Evolutionary conservation across 257 asterid species (phyloP).

Genomic region (Solanum verrucosum): DNA sequence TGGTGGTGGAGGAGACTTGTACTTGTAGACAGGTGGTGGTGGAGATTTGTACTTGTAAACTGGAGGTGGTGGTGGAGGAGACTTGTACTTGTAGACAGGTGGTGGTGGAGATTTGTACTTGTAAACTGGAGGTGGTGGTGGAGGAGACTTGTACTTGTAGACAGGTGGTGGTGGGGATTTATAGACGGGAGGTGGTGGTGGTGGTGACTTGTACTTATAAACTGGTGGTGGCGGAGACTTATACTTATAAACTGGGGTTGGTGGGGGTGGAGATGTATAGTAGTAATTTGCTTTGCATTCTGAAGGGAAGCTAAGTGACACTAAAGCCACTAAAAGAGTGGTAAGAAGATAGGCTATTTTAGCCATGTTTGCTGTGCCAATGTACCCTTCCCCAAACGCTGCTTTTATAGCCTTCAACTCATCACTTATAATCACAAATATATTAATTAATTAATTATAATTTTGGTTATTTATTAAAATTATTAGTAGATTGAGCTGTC

Average conservation of each 20-base stretch:
- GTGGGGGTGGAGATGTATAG: slow-evolving; percentile 11
- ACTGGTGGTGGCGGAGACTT: slow-evolving; percentile 1
- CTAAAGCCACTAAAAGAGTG: slow-evolving; percentile 9
- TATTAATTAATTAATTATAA: neutral
- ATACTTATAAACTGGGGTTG: neutral
- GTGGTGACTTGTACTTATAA: neutral
- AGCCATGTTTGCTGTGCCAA: slow-evolving; percentile 1
- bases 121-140: too few relatives aligned
- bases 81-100: too few relatives aligned
- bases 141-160: neutral
- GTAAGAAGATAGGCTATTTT: neutral
- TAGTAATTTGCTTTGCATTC: neutral
- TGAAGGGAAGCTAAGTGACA: slow-evolving; percentile 2
- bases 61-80: neutral
- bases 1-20: too few relatives aligned
- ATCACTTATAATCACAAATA: neutral
- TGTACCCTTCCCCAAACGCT: neutral
- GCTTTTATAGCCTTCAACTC: neutral
- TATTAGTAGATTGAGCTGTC: neutral
- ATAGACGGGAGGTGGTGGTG: neutral
- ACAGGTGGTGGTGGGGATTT: slow-evolving; percentile 4
- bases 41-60: too few relatives aligned
- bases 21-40: too few relatives aligned
- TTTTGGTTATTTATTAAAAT: neutral
- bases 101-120: too few relatives aligned